Evolutionary conservation across 164 flowering plant genomes (phyloP).

Genomic region (Chimonanthus salicifolius): DNA sequence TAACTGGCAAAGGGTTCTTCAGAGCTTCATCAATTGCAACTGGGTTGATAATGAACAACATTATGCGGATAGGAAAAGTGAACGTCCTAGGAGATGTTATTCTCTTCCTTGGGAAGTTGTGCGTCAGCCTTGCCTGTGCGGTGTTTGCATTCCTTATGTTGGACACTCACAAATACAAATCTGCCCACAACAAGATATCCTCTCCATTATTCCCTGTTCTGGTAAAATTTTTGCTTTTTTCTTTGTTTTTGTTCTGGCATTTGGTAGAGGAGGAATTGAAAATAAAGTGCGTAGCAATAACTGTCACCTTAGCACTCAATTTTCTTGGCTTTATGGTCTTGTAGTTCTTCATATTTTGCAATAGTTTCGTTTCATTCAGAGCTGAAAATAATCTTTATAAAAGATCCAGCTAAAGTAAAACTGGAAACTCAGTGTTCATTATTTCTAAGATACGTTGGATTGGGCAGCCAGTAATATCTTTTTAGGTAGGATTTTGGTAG

Average conservation of each 20-base stretch:
- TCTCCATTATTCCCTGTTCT: conserved; percentile 90
- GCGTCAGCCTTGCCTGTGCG: conserved; percentile 82
- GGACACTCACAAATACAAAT: conserved; percentile 73
- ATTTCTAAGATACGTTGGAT: too few species aligned
- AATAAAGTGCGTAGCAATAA: not conserved
- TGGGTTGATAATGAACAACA: conserved; percentile 77
- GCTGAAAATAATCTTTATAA: not conserved
- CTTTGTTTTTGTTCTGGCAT: not conserved
- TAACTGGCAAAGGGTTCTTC: conserved; percentile 89
- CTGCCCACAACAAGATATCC: conserved; percentile 82
- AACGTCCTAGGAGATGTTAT: conserved; percentile 95
- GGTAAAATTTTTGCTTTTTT: conserved; percentile 35
- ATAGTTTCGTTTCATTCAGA: not conserved
- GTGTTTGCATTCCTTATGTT: conserved; percentile 92
- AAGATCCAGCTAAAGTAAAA: not conserved
- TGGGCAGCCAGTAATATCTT: too few species aligned
- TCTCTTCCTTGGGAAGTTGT: conserved; percentile 86
- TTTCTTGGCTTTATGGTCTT: not conserved
- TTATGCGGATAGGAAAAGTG: conserved; percentile 81
- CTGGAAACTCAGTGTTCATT: not conserved
- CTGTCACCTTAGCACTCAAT: not conserved
- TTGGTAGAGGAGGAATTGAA: not conserved
- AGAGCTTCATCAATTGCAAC: conserved; percentile 84
- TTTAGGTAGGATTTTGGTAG: too few species aligned
- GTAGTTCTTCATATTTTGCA: not conserved